Percentiles rank a stretch among this genome's conserved stretches.
phyloP scores from a whole-genome alignment of 306 rosid species.

The Prunus davidiana region DNA sequence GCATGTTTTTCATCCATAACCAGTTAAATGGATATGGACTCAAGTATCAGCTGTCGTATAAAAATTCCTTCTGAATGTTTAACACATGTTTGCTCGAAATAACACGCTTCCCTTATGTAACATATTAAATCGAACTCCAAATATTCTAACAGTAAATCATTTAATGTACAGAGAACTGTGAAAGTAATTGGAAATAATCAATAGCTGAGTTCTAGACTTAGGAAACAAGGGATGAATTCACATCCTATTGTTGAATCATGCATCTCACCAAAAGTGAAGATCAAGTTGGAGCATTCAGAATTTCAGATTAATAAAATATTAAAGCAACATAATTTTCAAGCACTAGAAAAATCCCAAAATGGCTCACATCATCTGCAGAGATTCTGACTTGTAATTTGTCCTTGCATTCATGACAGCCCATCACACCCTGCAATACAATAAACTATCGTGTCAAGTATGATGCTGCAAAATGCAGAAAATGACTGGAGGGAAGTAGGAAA shows the following conservation, averaged over 20 bases:
- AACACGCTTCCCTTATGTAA: background rate
- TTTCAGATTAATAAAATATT: background rate
- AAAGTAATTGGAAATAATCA: background rate
- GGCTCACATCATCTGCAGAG: constrained; percentile 92
- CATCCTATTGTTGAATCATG: background rate
- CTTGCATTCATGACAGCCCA: constrained; percentile 91
- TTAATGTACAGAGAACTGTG: background rate
- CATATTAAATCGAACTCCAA: constrained; percentile 3
- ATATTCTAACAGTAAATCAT: background rate
- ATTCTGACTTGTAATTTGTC: constrained; percentile 75
- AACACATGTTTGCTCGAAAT: background rate
- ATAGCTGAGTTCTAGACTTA: background rate
- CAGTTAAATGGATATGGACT: background rate
- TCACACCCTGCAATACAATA: constrained; percentile 74
- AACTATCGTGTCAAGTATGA: constrained; percentile 22
- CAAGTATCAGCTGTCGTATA: background rate
- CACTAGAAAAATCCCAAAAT: background rate
- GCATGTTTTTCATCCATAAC: background rate
- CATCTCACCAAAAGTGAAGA: background rate
- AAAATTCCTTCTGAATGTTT: background rate
- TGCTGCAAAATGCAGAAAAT: constrained; percentile 1
- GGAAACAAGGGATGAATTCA: background rate
- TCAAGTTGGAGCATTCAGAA: background rate
- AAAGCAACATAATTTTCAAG: background rate
- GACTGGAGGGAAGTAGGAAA: background rate